phyloP scores from a whole-genome alignment of 352 stramenopile genomes.

The Globisporangium okanoganense region DNA sequence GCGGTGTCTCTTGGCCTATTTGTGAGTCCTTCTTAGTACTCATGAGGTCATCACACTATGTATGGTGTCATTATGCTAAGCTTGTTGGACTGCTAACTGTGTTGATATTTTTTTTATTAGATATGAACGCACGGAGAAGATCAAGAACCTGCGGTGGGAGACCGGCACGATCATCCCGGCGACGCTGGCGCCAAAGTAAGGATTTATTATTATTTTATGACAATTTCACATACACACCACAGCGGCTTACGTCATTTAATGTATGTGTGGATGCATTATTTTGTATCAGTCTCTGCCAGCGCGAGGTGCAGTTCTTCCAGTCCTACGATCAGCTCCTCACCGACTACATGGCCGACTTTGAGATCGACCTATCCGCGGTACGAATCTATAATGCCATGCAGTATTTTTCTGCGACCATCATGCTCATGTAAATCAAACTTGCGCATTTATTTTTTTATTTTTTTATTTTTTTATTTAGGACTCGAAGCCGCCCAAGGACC shows the following conservation, averaged over 20 bases:
- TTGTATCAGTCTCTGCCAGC: conserved; percentile 60
- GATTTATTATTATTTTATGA: conserved; percentile 4
- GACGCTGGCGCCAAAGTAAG: conserved; percentile 65
- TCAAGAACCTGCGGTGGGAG: conserved; percentile 89
- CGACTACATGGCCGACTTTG: conserved; percentile 87
- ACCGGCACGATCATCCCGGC: conserved; percentile 85
- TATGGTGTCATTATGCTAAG: too few species aligned
- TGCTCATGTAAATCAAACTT: neutral
- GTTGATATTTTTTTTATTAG: too few species aligned
- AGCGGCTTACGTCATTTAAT: neutral
- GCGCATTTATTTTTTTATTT: neutral
- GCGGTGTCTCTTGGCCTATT: conserved; percentile 83
- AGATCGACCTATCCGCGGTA: conserved; percentile 84
- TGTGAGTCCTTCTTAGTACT: conserved; percentile 34
- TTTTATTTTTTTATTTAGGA: conserved; percentile 41
- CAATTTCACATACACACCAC: neutral
- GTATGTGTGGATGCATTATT: neutral
- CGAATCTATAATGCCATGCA: neutral
- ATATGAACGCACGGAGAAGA: conserved; percentile 79
- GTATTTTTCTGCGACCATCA: too few species aligned
- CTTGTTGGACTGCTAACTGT: too few species aligned
- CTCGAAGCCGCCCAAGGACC: conserved; percentile 85
- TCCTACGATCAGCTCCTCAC: conserved; percentile 89
- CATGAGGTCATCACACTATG: neutral
- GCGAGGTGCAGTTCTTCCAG: conserved; percentile 89